Evolutionary conservation across 371 early-diverging fungal species (phyloP), one percentile per base, ranked within the genome.

Genomic region (Gilbertella persicaria): DNA sequence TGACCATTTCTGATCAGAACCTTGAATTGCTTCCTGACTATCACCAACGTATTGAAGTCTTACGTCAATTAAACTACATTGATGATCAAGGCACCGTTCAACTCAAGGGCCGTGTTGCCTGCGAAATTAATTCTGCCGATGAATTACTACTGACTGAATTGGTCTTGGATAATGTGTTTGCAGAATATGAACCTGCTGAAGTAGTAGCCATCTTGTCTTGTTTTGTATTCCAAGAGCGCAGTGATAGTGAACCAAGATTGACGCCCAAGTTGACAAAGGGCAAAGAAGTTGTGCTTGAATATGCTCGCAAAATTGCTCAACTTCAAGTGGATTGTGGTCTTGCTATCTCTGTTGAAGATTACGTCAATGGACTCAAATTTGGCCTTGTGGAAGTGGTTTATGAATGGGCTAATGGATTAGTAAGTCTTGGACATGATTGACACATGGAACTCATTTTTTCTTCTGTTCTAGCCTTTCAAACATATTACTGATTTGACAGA

Each of bases 21-120:
- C 80, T 98, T 10, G 92, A 92, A 44, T 72, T 97, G 2, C 71
- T 97, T 3, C 97, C 97, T 0, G 97, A 96, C 55, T 98, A 95
- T 62, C 83, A 94, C 38, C 88, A 90, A 60, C 84, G 97, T 4
- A 74, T 96, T 7, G 82, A 85, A 24, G 92, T 98, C 6, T 82
- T 98, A 30, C 82, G 87, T 53, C 67, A 66, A 13, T 72, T 96
- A 51, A 77, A 83, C 2, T 96, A 89, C 58, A 83, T 96, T 41
- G 94, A 94, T 48, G 89, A 89, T 49, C 79, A 81, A 49, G 83
- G 86, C 38, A 91, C 92, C 0, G 95, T 98, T 4, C 89, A 92
- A 51, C 85, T 99, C 36, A 99, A 99, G 79, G 99, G 99, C n/a
- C 90, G 95, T 20, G 95, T 99, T n/a, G 99, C 98, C 2, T 98